phyloP scores from a whole-genome alignment of 2,329 filamentous ascomycete genomes.

The Plenodomus lindquistii region DNA sequence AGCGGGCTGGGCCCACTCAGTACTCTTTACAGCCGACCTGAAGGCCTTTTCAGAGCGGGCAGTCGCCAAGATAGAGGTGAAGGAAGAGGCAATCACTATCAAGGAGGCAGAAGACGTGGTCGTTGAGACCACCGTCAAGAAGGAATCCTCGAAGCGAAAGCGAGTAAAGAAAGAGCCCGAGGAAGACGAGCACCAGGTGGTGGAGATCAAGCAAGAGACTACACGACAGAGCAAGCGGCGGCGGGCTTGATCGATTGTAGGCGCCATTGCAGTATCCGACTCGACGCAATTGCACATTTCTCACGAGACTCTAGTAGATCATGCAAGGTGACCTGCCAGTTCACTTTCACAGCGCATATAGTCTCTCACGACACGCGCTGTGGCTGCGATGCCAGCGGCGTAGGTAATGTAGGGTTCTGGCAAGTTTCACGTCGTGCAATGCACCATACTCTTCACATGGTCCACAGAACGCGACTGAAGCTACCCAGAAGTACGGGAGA shows the following conservation, averaged over 20 bases:
- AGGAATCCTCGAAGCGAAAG: constrained; percentile 44
- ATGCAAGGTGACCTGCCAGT: not conserved
- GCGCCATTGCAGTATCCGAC: too few species aligned
- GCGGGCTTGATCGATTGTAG: not conserved
- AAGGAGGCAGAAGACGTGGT: constrained; percentile 38
- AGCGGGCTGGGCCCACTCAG: constrained; percentile 96
- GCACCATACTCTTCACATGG: not conserved
- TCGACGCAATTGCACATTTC: not conserved
- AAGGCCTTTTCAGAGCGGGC: constrained; percentile 76
- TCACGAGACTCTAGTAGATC: not conserved
- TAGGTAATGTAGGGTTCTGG: not conserved
- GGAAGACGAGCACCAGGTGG: constrained; percentile 43
- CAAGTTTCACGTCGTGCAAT: not conserved
- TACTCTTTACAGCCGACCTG: constrained; percentile 92
- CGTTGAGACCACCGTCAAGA: constrained; percentile 22
- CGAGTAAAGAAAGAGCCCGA: constrained; percentile 43
- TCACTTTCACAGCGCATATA: not conserved
- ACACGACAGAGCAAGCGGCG: constrained; percentile 38
- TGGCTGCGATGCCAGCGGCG: too few species aligned
- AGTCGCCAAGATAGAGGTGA: constrained; percentile 54
- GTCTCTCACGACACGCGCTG: not conserved
- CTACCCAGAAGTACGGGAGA: not conserved
- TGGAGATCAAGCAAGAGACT: constrained; percentile 45
- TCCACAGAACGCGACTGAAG: not conserved
- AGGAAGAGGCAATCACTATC: constrained; percentile 47